A percentile compares a stretch with the other conserved stretches of the same genome.
Conservation (phyloP, 1,139 yeast species). For the Groenewaldozyma auringiensis region DNA sequence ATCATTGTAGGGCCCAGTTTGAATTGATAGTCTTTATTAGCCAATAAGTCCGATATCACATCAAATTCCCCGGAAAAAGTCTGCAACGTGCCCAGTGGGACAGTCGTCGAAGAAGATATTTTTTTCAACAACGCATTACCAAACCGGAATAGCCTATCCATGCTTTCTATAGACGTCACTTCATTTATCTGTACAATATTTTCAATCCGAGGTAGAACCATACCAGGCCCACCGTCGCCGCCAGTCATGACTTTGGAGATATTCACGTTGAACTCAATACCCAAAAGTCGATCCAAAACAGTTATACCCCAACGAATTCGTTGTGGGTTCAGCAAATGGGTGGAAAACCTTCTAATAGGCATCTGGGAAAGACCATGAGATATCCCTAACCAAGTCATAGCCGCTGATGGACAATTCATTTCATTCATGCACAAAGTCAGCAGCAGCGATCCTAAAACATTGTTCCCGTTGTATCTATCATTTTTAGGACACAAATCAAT, state of each 20-base stretch:
- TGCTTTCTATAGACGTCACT: not conserved
- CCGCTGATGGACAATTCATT: not conserved
- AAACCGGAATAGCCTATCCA: constrained; percentile 8
- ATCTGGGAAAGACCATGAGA: not conserved
- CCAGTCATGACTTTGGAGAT: not conserved
- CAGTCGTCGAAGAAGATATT: constrained; percentile 4
- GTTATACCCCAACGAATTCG: constrained; percentile 1
- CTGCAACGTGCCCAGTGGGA: constrained; percentile 11
- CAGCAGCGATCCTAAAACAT: not conserved
- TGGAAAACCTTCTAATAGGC: not conserved
- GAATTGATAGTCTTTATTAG: not conserved
- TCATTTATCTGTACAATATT: not conserved
- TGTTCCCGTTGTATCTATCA: constrained; percentile 1
- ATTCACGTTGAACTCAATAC: not conserved
- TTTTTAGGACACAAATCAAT: not conserved
- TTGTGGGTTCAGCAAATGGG: not conserved
- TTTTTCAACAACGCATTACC: constrained; percentile 11
- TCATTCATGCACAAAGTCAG: constrained; percentile 2
- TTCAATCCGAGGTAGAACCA: not conserved
- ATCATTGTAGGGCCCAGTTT: not conserved
- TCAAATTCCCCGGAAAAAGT: constrained; percentile 15
- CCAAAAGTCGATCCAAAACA: not conserved
- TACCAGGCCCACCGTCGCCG: not conserved
- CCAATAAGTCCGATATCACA: not conserved
- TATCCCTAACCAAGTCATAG: not conserved